These are phyloP conservation scores for Phaeosphaeriaceae sp. DNA, from an alignment of 2,329 filamentous ascomycete genomes.

Conservation along the genomic window DNA sequence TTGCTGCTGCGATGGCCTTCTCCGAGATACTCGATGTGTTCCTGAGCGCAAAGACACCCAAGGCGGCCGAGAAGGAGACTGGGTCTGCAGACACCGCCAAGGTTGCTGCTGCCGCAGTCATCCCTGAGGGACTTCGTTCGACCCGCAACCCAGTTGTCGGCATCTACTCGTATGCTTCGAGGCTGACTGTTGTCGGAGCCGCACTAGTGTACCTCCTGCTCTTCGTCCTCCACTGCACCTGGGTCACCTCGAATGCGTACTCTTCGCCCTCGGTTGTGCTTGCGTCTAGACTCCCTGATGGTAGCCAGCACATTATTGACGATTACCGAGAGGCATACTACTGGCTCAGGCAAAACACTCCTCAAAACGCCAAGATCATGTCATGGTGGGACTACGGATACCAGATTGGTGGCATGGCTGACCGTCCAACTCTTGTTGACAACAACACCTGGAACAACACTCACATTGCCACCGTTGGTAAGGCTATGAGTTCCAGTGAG, in stretches of 20 bases:
- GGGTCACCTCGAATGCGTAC: constrained; percentile 99
- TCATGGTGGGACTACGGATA: constrained; percentile 99
- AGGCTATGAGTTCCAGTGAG: constrained; percentile 96
- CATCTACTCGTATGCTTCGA: constrained; percentile 82
- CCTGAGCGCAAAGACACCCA: constrained; percentile 71
- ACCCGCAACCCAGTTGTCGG: constrained; percentile 78
- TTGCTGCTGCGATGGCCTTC: constrained; percentile 86
- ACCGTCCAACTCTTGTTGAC: constrained; percentile 94
- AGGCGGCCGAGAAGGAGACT: constrained; percentile 58
- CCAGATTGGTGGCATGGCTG: constrained; percentile 99
- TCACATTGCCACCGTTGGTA: constrained; percentile 97
- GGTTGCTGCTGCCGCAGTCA: constrained; percentile 59
- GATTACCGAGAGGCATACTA: constrained; percentile 99
- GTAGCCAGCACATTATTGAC: constrained; percentile 97
- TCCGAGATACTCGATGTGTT: constrained; percentile 91
- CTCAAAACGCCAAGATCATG: constrained; percentile 96
- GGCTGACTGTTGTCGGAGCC: constrained; percentile 75
- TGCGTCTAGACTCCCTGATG: constrained; percentile 89
- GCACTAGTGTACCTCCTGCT: constrained; percentile 84
- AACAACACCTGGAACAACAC: constrained; percentile 99
- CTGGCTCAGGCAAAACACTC: constrained; percentile 97
- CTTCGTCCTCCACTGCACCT: constrained; percentile 97
- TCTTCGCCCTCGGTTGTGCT: constrained; percentile 97
- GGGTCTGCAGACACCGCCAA: constrained; percentile 40
- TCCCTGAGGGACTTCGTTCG: constrained; percentile 70